Base-by-base conservation (phyloP, 2,329 filamentous ascomycete species). In the Ophiostoma populinum region DNA sequence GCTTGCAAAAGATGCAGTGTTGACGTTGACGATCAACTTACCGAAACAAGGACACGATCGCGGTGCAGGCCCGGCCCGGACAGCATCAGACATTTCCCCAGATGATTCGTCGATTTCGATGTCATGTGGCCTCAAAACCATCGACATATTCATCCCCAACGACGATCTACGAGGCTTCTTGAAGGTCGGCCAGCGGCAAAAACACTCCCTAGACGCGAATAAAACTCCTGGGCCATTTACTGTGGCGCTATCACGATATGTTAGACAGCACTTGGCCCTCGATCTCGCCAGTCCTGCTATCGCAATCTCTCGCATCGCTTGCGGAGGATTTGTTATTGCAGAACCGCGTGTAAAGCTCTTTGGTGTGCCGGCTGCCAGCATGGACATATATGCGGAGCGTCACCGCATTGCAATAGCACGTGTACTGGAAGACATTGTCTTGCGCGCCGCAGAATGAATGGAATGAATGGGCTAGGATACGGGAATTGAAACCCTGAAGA, bases 221-320 rank as follows among this genome's bases (percentile, higher is more conserved):
- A n/a, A 9, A 22, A 11, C 6, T 8, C 10, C 17, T 5, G 39
- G 19, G n/a, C 60, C 66, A 0, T 71, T 73, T 41, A 62, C 57
- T 0, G 55, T 63, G 28, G 65, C 66, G 0, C 44, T 73, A 13
- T 59, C 56, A 0, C 46, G 46, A 5, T 72, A 73, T 37, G 40
- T 71, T 6, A 50, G 60, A 36, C 53, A 59, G n/a, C 66, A 72
- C 40, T 53, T 71, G 5, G 65, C 62, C 0, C 49, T 74, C 11
- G 57, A 72, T 44, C 43, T 73, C 42, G 65, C 67, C 37, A 66
- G 72, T 42, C 63, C 67, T 0, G 55, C 59, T n/a, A 66, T 71
- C 3, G 52, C 58, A 2, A 50, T 73, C 17, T 53, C 53, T 10
- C 66, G 67, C 41, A 56, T 73, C 19, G 65, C 65, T 0, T 72